Base-by-base conservation (phyloP, 805 yeast species). In the Myxozyma lipomycoides region DNA sequence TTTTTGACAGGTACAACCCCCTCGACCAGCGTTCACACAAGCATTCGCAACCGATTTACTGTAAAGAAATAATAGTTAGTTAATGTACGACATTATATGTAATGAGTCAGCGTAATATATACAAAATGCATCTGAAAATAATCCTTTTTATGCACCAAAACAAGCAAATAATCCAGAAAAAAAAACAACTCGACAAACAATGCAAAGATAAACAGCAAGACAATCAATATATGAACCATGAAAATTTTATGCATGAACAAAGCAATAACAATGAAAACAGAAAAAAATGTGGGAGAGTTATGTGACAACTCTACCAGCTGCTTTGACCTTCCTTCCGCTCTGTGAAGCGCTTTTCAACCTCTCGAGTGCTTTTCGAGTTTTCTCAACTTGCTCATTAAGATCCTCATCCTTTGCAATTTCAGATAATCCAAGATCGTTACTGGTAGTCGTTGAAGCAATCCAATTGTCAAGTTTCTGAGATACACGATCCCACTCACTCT, bases 401-500 rank as follows among this genome's bases (percentile, higher is more conserved):
- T 46, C 53, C 17, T 42, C 46, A 19, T 26, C 39, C 7, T 24
- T 40, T 17, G 15, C 21, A 4, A 12, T 18, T 6, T 30, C 7
- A 17, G 21, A 30, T 10, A 12, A 24, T 18, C 15, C 12, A 28
- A 4, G 38, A 25, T 4, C 38, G 10, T n/a, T n/a, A n/a, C 19
- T 21, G 23, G 26, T 37, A 7, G 34, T 5, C 35, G 37, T n/a
- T 28, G 7, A 9, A 12, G 32, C 32, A 28, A 55, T 25, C 41
- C 49, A 48, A 18, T 22, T 28, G 15, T 50, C 51, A 28, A 59
- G 35, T n/a, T 49, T 43, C 17, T 19, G 28, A 17, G 49, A 56
- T 1, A 60, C 60, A 10, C 45, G 41, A 6, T 47, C 32, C 62
- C 62, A 59, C 30, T 59, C 61, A 15, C 34, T 38, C 19, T 49